Conservation (phyloP, 345 rosid genomes). For the Lumnitzera racemosa region DNA sequence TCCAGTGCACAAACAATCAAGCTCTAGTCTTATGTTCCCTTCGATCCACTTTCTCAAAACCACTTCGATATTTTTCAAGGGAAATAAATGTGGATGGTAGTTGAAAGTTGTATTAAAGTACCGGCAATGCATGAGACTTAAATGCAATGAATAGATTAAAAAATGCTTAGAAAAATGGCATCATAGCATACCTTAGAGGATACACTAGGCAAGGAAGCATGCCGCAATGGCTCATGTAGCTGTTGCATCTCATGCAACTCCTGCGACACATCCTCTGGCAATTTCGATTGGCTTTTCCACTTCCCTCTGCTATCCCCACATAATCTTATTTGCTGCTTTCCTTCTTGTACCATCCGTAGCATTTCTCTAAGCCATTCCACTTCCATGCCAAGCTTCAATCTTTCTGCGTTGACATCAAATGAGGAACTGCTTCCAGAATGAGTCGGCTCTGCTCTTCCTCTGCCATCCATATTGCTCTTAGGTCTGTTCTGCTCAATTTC, state of each 20-base stretch:
- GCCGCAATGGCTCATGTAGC: constrained; percentile 25
- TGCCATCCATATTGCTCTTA: constrained; percentile 16
- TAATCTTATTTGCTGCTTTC: constrained; percentile 31
- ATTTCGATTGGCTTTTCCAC: constrained; percentile 29
- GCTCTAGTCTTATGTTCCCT: too few species aligned
- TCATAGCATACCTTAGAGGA: constrained; percentile 26
- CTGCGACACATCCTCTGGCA: constrained; percentile 39
- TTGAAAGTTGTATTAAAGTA: too few species aligned
- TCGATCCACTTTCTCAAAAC: too few species aligned
- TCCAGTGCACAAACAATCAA: too few species aligned
- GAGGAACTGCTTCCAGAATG: constrained; percentile 25
- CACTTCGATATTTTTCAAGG: too few species aligned
- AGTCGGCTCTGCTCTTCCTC: constrained; percentile 9
- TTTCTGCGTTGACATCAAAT: constrained; percentile 31
- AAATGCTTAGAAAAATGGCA: background rate
- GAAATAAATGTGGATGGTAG: too few species aligned
- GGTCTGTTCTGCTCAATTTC: constrained; percentile 8
- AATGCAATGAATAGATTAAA: background rate
- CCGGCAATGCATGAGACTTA: background rate
- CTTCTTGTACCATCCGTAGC: constrained; percentile 34
- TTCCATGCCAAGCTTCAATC: constrained; percentile 37
- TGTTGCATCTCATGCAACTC: constrained; percentile 42
- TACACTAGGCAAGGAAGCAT: constrained; percentile 29
- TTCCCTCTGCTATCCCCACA: constrained; percentile 31
- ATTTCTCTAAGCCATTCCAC: constrained; percentile 48